These are phyloP conservation scores for Penicillium pancosmium DNA, from an alignment of 495 filamentous ascomycete species.

Conservation along the genomic window DNA sequence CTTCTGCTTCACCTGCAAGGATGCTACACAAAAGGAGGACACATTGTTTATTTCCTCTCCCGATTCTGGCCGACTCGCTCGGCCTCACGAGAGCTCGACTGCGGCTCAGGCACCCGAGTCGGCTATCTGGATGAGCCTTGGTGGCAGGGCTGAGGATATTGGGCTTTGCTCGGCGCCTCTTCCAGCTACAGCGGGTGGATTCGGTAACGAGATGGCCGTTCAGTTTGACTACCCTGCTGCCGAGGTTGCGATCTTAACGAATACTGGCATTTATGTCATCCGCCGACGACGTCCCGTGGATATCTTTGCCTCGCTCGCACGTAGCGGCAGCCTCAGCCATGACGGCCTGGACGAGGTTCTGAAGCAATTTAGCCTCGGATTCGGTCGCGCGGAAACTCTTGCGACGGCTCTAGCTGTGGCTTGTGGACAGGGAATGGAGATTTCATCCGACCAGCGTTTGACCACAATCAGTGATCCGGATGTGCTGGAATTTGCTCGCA, in stretches of 20 bases:
- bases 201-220: constrained; percentile 92
- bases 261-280: constrained; percentile 82
- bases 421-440: constrained; percentile 84
- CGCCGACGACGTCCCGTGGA: constrained; percentile 85
- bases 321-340: constrained; percentile 69
- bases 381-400: constrained; percentile 83
- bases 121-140: constrained; percentile 72
- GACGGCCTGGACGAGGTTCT: constrained; percentile 80
- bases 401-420: constrained; percentile 95
- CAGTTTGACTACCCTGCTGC: constrained; percentile 82
- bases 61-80: constrained; percentile 77
- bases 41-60: constrained; percentile 82
- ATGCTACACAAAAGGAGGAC: constrained; percentile 55
- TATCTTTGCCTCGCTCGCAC: constrained; percentile 82
- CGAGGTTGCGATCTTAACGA: constrained; percentile 89
- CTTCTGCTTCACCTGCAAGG: constrained; percentile 71
- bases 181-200: constrained; percentile 76
- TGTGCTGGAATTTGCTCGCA: constrained; percentile 79
- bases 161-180: constrained; percentile 73
- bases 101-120: constrained; percentile 63
- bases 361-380: constrained; percentile 76
- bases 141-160: constrained; percentile 71
- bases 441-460: constrained; percentile 69
- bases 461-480: constrained; percentile 75
- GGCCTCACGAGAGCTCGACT: constrained; percentile 54